These are phyloP conservation scores for Paramyrothecium sp. DNA, from an alignment of 2,329 filamentous ascomycete genomes.

Conservation along the genomic window DNA sequence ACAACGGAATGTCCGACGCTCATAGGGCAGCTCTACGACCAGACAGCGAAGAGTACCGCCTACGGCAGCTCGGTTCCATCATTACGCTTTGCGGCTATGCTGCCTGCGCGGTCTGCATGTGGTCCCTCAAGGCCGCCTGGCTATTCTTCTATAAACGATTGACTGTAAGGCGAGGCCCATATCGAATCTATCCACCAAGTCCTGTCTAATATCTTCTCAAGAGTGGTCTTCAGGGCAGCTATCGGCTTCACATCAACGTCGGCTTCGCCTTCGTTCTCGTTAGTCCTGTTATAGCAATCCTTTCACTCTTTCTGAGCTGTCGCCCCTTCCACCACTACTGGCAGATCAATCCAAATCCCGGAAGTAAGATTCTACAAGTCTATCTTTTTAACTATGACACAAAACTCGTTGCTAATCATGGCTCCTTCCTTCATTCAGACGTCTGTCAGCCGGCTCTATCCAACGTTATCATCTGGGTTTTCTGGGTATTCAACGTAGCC, in stretches of 20 bases:
- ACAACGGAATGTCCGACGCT: conserved; percentile 51
- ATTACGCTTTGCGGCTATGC: conserved; percentile 52
- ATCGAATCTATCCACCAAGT: neutral
- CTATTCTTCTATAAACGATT: conserved; percentile 51
- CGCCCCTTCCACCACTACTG: conserved; percentile 50
- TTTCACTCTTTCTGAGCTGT: conserved; percentile 50
- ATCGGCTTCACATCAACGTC: conserved; percentile 32
- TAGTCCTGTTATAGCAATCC: conserved; percentile 46
- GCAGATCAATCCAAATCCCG: conserved; percentile 57
- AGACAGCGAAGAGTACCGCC: conserved; percentile 37
- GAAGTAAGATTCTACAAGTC: conserved; percentile 36
- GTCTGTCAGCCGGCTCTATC: conserved; percentile 46
- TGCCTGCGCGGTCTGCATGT: conserved; percentile 47
- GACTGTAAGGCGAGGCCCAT: conserved; percentile 31
- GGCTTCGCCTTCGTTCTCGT: conserved; percentile 44
- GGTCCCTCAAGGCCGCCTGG: conserved; percentile 52
- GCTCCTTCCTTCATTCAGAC: too few relatives aligned
- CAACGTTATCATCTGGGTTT: conserved; percentile 37
- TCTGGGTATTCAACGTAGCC: conserved; percentile 38
- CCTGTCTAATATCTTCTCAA: neutral
- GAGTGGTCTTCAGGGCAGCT: conserved; percentile 1
- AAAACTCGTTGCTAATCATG: conserved; percentile 13
- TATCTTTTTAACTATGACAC: neutral
- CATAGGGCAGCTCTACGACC: conserved; percentile 40
- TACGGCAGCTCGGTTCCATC: conserved; percentile 44